These are phyloP conservation scores for Aspergillus ibericus DNA, from an alignment of 2,329 filamentous ascomycete genomes.

Conservation along the genomic window DNA sequence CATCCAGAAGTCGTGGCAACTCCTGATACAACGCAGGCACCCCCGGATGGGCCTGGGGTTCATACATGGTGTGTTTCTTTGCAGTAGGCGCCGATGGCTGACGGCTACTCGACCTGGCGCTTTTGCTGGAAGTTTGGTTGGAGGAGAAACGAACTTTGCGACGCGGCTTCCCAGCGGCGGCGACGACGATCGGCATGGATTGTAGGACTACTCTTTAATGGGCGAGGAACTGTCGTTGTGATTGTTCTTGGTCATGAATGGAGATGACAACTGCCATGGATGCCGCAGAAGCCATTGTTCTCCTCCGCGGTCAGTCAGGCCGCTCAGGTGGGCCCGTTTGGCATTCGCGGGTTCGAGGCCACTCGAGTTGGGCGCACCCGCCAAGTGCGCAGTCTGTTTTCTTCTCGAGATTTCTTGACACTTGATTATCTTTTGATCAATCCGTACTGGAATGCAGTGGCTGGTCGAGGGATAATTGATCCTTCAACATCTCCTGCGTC, in stretches of 20 bases:
- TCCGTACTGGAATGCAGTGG: too few species aligned
- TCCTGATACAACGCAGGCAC: constrained; percentile 44
- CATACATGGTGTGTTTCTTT: constrained; percentile 23
- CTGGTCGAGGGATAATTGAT: too few species aligned
- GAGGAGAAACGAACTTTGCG: constrained; percentile 42
- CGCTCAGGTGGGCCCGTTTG: too few species aligned
- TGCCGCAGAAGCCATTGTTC: constrained; percentile 16
- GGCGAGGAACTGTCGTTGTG: background rate
- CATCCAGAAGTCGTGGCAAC: constrained; percentile 64
- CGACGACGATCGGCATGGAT: constrained; percentile 34
- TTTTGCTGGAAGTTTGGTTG: constrained; percentile 22
- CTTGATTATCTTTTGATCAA: too few species aligned
- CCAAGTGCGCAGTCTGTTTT: constrained; percentile 15
- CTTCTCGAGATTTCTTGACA: too few species aligned
- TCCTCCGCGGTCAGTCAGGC: constrained; percentile 7
- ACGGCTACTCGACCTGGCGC: constrained; percentile 16
- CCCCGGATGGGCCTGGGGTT: constrained; percentile 24
- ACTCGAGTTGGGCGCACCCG: constrained; percentile 10
- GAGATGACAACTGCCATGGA: background rate
- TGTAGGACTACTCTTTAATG: background rate
- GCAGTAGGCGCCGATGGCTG: constrained; percentile 13
- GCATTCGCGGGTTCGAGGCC: too few species aligned
- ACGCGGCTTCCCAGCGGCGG: constrained; percentile 34
- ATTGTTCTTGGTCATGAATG: constrained; percentile 13
- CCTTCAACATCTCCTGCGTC: too few species aligned